A percentile compares a stretch with the other conserved stretches of the same genome.
These are phyloP conservation scores for Sanghuangporus baumii DNA, from an alignment of 1,284 basidiomycete genomes.

Conservation along the genomic window DNA sequence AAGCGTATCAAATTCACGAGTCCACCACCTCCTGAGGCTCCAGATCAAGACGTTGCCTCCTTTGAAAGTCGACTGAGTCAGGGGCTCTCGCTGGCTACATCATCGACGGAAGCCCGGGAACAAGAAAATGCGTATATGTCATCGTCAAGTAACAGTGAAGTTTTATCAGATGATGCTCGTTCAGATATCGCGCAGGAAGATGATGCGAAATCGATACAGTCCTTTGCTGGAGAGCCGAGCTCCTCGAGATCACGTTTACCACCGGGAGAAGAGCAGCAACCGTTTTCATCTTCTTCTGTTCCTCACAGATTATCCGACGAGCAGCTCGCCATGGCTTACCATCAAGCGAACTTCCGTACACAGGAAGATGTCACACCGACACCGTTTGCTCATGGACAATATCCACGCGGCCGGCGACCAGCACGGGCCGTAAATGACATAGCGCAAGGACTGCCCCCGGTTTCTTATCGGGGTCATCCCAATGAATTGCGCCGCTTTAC, in stretches of 20 bases:
- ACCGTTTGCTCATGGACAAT: constrained; percentile 1
- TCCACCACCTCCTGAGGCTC: constrained; percentile 72
- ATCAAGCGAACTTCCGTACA: constrained; percentile 9
- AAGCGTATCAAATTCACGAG: constrained; percentile 74
- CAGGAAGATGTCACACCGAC: constrained; percentile 11
- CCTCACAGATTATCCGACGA: constrained; percentile 14
- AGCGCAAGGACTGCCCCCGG: constrained; percentile 7
- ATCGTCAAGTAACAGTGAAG: constrained; percentile 56
- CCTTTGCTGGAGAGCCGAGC: constrained; percentile 44
- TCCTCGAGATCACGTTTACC: not conserved
- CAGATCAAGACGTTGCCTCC: constrained; percentile 54
- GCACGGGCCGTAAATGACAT: constrained; percentile 18
- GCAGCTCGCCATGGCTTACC: constrained; percentile 8
- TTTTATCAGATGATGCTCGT: constrained; percentile 44
- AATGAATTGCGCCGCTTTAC: constrained; percentile 19
- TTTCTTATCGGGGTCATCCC: constrained; percentile 2
- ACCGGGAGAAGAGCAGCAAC: constrained; percentile 11
- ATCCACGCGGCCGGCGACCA: constrained; percentile 5
- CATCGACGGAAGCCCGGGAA: constrained; percentile 46
- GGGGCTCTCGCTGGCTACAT: constrained; percentile 60
- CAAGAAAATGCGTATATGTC: constrained; percentile 38
- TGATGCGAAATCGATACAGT: constrained; percentile 56
- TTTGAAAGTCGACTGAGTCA: constrained; percentile 63
- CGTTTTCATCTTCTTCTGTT: constrained; percentile 20
- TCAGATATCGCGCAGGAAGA: constrained; percentile 60